phyloP scores from a whole-genome alignment of 345 rosid genomes.

The Rhodamnia argentea region DNA sequence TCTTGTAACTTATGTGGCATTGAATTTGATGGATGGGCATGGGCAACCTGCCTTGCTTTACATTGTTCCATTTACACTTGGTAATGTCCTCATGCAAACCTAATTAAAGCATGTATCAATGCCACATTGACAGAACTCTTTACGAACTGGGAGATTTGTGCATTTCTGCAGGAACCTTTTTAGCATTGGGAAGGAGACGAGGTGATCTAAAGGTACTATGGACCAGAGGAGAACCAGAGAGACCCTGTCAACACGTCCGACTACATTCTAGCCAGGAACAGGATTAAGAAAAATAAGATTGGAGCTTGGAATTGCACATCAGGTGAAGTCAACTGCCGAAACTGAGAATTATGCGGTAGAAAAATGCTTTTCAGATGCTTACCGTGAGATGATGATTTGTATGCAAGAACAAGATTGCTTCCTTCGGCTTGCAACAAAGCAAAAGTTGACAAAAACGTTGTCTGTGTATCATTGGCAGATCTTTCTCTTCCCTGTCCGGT shows the following conservation, averaged over 20 bases:
- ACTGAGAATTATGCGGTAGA: background rate
- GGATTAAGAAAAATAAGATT: background rate
- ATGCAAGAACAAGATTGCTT: background rate
- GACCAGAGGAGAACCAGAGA: conserved; percentile 75
- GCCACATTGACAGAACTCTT: background rate
- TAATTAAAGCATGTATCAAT: background rate
- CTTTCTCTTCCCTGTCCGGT: background rate
- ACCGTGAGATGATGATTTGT: background rate
- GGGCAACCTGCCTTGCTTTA: conserved; percentile 95
- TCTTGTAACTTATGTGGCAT: conserved; percentile 82
- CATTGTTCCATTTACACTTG: conserved; percentile 90
- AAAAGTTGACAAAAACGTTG: background rate
- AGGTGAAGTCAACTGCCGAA: background rate
- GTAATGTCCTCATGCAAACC: conserved; percentile 20
- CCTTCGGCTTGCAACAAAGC: background rate
- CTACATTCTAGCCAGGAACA: conserved; percentile 15
- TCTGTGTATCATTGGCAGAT: background rate
- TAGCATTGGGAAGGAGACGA: conserved; percentile 56
- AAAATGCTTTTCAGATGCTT: conserved; percentile 2
- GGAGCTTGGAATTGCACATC: background rate
- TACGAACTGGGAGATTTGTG: background rate
- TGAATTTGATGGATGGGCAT: conserved; percentile 94
- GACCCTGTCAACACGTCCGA: conserved; percentile 62
- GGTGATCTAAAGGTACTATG: conserved; percentile 68
- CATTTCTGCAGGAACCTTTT: conserved; percentile 54